Percentiles rank a stretch among this genome's conserved stretches.
phyloP scores from a whole-genome alignment of 306 rosid genomes.

The Cicer pinnatifidum region DNA sequence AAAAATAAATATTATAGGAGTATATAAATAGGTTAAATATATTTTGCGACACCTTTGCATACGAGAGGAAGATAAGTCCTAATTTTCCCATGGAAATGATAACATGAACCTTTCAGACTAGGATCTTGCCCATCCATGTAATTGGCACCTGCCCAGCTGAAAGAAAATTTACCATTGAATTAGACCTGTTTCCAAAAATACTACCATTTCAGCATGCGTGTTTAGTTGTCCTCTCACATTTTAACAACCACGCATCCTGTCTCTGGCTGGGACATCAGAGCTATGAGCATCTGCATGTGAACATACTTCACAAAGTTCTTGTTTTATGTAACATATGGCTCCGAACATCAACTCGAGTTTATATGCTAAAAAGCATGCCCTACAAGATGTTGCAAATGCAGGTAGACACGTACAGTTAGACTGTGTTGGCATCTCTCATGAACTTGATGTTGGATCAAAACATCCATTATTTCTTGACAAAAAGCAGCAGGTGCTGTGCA shows the following conservation, averaged over 20 bases:
- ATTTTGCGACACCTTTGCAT: neutral
- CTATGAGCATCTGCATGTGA: slow-evolving; percentile 18
- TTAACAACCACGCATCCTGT: slow-evolving; percentile 7
- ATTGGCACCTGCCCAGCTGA: neutral
- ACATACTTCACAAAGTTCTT: slow-evolving; percentile 21
- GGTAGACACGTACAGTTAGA: neutral
- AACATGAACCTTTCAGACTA: neutral
- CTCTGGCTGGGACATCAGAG: slow-evolving; percentile 22
- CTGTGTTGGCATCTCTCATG: slow-evolving; percentile 26
- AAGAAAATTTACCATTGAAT: neutral
- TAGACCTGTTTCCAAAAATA: slow-evolving; percentile 15
- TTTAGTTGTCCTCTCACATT: slow-evolving; percentile 11
- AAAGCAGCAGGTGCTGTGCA: slow-evolving; percentile 37
- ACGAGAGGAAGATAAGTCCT: slow-evolving; percentile 1
- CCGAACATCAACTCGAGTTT: slow-evolving; percentile 23
- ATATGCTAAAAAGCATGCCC: slow-evolving; percentile 19
- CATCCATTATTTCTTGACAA: slow-evolving; percentile 1
- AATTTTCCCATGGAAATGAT: slow-evolving; percentile 25
- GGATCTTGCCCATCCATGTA: slow-evolving; percentile 27
- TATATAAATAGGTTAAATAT: neutral
- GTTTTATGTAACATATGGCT: slow-evolving; percentile 23
- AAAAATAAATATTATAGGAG: neutral
- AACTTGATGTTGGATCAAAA: slow-evolving; percentile 30
- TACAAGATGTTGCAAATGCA: slow-evolving; percentile 30
- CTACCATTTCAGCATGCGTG: slow-evolving; percentile 11